Evolutionary conservation across 257 asterid species (phyloP), one percentile per base, ranked within the genome.

Genomic region (Scutellaria galericulata): DNA sequence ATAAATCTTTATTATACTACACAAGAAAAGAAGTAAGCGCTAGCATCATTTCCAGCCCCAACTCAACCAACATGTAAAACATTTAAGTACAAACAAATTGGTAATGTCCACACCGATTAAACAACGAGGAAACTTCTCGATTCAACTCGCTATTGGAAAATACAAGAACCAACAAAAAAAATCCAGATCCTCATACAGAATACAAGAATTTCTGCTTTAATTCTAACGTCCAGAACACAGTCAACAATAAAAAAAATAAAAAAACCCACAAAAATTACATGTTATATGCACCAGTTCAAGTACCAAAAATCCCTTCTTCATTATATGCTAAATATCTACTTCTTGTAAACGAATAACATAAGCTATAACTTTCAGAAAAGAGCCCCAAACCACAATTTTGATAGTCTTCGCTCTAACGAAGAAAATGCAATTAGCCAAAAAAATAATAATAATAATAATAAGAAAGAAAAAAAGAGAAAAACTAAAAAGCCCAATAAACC

Each of bases 131-230:
- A 58, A 50, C 14, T 59, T 8, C 6, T 12, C 15, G 11, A 39
- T 53, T 22, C 52, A 44, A 75, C 55, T 50, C 7, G 12, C 20
- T 64, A 53, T 27, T 5, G 74, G 37, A 46, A 22, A 22, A 6
- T 48, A 58, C 42, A 31, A 31, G 37, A 31, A 3, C 37, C 37
- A 31, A 31, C 37, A 31, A 3, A 31, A 31, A 18, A 2, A 2
- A 31, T 31, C 37, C 40, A 13, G 64, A 48, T 12, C 47, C 10
- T 58, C 37, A 14, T 37, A 46, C 37, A 10, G 13, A 39, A 75
- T 46, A 46, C 61, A 74, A 37, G 41, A 6, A 52, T 22, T 51
- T 62, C 70, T 68, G 71, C 42, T 50, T 68, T 64, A 41, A n/a
- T 50, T n/a, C 27, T 15, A 18, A 55, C 7, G 13, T 37, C 39